Evolutionary conservation across 495 filamentous ascomycete species (phyloP).

Genomic region (Daldinia vernicosa): DNA sequence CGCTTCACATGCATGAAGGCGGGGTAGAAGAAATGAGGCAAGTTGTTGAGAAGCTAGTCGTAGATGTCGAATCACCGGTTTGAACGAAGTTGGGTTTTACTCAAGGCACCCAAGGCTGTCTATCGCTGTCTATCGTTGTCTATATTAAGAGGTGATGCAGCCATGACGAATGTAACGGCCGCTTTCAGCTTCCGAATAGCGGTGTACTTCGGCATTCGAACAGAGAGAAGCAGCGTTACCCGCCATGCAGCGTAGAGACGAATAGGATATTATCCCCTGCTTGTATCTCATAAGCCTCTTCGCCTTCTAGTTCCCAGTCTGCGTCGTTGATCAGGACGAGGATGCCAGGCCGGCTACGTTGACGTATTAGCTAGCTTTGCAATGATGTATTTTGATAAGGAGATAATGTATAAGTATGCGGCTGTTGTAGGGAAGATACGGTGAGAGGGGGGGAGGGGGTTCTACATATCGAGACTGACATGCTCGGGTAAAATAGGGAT

Average conservation of each 20-base stretch:
- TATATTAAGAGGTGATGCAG: constrained; percentile 25
- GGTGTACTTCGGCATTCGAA: constrained; percentile 24
- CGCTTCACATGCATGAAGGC: constrained; percentile 38
- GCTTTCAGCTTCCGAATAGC: constrained; percentile 29
- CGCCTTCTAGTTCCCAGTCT: constrained; percentile 98
- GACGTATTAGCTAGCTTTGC: constrained; percentile 41
- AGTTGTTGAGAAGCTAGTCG: constrained; percentile 32
- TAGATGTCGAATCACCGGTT: constrained; percentile 22
- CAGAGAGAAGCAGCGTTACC: constrained; percentile 56
- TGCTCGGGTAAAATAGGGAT: constrained; percentile 28
- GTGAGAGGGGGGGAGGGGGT: neutral
- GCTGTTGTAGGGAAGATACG: neutral
- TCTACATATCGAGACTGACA: constrained; percentile 25
- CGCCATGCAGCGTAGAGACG: constrained; percentile 97
- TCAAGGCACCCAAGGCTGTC: neutral
- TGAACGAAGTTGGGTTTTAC: constrained; percentile 13
- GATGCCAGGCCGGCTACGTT: constrained; percentile 86
- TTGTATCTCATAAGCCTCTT: constrained; percentile 86
- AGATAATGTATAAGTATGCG: constrained; percentile 13
- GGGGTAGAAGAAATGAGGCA: constrained; percentile 21
- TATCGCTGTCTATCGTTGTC: neutral
- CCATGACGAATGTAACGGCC: constrained; percentile 29
- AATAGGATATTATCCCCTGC: constrained; percentile 88
- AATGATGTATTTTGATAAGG: constrained; percentile 15
- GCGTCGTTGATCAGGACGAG: constrained; percentile 97